These are phyloP conservation scores for Biscutella auriculata DNA, from an alignment of 441 rosid species.

Conservation along the genomic window DNA sequence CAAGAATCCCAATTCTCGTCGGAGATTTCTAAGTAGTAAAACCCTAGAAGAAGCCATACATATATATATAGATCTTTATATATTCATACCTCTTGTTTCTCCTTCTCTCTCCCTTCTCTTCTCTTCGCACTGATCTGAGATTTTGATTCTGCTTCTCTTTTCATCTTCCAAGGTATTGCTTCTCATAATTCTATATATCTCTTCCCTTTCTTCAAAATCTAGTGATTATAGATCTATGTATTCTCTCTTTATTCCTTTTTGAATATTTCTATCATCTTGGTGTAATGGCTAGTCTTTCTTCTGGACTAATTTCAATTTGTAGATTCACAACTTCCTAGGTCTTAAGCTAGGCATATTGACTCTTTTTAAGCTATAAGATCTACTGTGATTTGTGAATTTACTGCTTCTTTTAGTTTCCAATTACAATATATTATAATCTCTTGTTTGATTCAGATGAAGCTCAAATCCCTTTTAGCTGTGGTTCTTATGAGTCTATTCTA, in stretches of 20 bases:
- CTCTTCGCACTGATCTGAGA: conserved; percentile 6
- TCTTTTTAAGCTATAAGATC: neutral
- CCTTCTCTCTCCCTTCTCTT: neutral
- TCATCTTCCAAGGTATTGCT: conserved; percentile 7
- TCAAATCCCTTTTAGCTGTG: neutral
- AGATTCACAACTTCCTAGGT: neutral
- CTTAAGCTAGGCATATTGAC: neutral
- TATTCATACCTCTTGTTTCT: neutral
- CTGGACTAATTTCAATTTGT: neutral
- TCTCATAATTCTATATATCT: neutral
- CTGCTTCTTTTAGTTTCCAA: neutral
- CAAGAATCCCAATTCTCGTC: conserved; percentile 12
- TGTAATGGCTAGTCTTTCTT: neutral
- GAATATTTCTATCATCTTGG: neutral
- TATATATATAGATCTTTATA: neutral
- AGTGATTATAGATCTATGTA: neutral
- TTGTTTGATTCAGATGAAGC: neutral
- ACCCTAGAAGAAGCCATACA: conserved; percentile 6
- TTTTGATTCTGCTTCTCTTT: conserved; percentile 12
- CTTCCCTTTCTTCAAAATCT: neutral
- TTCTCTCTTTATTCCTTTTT: no score
- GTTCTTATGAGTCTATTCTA: neutral
- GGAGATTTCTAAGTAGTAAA: conserved; percentile 24
- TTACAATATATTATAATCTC: neutral
- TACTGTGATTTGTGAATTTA: neutral